Evolutionary conservation across 352 stramenopile species (phyloP), one percentile per base, ranked within the genome.

Genomic region (Pythium rishiriense): DNA sequence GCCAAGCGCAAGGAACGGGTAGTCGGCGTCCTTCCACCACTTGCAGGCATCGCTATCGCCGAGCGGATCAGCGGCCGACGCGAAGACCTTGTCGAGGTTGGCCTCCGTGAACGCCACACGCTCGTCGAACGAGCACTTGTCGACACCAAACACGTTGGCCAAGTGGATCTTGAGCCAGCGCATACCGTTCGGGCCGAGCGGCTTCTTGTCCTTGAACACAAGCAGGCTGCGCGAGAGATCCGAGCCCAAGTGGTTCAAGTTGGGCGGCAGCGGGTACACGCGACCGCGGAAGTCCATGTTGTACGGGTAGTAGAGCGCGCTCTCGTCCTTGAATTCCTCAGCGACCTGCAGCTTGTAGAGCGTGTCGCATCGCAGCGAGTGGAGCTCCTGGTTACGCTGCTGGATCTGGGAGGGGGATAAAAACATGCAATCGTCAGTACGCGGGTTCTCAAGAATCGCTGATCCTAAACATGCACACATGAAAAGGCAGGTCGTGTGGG

Each of bases 131-230:
- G 94, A 98, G 59, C 98, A 97, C 79, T 96, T 96, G 71, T 96
- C 85, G 28, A 94, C 85, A 59, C 86, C 86, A 57, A 91, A 94
- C 17, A 94, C 80, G 64, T 91, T 93, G 25, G 87, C 96, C 46
- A 99, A 68, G 68, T 99, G 97, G 24, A 99, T 97, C 77, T 99
- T 99, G 64, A 99, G 88, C 98, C 98, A 99, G 52, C 94, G 95
- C 7, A 99, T 75, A 6, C 98, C 98, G 49, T 88, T 75, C 51
- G 93, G 81, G 12, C 97, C 97, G 14, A 99, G 78, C 6, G 92
- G 94, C 68, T 98, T 99, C 26, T 84, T 83, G 35, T 98, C 82
- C 15, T 93, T 90, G 83, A 99, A 99, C 39, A 89, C 87, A 0
- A 99, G 77, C 62, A 99, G 75, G 62, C 89, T 97, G 24, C 98